phyloP scores from a whole-genome alignment of 2,329 filamentous ascomycete genomes.

The Trichophyton simii region DNA sequence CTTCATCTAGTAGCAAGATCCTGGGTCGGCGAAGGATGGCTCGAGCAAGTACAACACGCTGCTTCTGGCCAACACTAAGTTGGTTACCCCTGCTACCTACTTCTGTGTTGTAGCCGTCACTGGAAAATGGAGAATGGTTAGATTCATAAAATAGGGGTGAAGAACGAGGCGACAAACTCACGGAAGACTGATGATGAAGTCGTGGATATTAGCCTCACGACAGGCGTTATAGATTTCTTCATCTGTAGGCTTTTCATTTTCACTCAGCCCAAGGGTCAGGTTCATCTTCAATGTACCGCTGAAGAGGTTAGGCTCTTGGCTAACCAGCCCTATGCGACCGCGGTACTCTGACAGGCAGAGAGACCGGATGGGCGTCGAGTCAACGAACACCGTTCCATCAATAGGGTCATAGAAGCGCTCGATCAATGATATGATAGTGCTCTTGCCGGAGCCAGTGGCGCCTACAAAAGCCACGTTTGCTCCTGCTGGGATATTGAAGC shows the following conservation, averaged over 20 bases:
- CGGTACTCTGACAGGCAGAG: slow-evolving; percentile 56
- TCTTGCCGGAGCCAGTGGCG: slow-evolving; percentile 65
- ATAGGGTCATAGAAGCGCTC: slow-evolving; percentile 63
- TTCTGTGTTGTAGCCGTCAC: slow-evolving; percentile 33
- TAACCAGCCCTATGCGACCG: slow-evolving; percentile 59
- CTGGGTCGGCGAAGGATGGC: slow-evolving; percentile 39
- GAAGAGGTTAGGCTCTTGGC: slow-evolving; percentile 65
- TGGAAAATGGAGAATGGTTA: background rate
- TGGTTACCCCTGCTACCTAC: slow-evolving; percentile 46
- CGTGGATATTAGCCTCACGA: slow-evolving; percentile 54
- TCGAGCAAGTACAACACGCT: slow-evolving; percentile 41
- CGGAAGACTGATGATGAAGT: slow-evolving; percentile 38
- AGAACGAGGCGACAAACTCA: slow-evolving; percentile 8
- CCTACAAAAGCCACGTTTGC: slow-evolving; percentile 46
- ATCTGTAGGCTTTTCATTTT: slow-evolving; percentile 49
- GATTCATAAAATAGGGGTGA: background rate
- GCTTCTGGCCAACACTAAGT: slow-evolving; percentile 41
- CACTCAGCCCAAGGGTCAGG: slow-evolving; percentile 44
- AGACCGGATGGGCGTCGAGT: slow-evolving; percentile 59
- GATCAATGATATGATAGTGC: slow-evolving; percentile 57
- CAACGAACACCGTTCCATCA: slow-evolving; percentile 53
- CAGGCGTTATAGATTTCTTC: slow-evolving; percentile 50
- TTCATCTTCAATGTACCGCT: slow-evolving; percentile 61
- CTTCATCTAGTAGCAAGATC: slow-evolving; percentile 44
- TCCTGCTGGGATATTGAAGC: slow-evolving; percentile 38